Evolutionary conservation across 192 early-diverging fungal genomes (phyloP).

Genomic region (Chytriomyces sp.): DNA sequence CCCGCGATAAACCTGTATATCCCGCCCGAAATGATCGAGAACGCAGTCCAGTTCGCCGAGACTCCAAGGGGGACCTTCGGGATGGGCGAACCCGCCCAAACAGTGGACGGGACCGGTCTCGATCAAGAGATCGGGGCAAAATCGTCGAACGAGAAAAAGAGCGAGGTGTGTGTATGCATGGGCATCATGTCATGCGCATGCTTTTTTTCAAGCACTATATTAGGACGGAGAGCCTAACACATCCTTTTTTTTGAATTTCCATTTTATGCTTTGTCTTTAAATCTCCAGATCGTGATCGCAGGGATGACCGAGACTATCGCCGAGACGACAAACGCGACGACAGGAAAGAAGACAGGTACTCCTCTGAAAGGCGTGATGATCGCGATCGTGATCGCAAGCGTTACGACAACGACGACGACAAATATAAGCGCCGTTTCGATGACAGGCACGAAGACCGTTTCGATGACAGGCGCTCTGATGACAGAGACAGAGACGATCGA

Average conservation of each 20-base stretch:
- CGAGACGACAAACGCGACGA: not conserved
- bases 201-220: no score
- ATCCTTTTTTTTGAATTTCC: not conserved
- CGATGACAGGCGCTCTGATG: constrained; percentile 19
- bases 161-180: not conserved
- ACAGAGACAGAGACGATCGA: constrained; percentile 33
- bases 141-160: constrained; percentile 1
- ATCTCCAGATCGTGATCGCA: not conserved
- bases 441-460: constrained; percentile 17
- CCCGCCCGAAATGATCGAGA: not conserved
- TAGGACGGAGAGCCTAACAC: no score
- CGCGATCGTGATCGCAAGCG: constrained; percentile 36
- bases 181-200: not conserved
- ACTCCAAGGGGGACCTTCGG: constrained; percentile 1
- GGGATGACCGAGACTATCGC: not conserved
- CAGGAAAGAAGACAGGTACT: not conserved
- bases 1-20: constrained; percentile 36
- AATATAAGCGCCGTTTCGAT: constrained; percentile 13
- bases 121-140: constrained; percentile 3
- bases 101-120: constrained; percentile 6
- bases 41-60: constrained; percentile 4
- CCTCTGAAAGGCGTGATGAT: constrained; percentile 7
- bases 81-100: not conserved
- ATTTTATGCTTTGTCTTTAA: not conserved
- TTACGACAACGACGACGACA: constrained; percentile 8